Evolutionary conservation across 139 green algal species (phyloP).

Genomic region (Picochlorum sp.): DNA sequence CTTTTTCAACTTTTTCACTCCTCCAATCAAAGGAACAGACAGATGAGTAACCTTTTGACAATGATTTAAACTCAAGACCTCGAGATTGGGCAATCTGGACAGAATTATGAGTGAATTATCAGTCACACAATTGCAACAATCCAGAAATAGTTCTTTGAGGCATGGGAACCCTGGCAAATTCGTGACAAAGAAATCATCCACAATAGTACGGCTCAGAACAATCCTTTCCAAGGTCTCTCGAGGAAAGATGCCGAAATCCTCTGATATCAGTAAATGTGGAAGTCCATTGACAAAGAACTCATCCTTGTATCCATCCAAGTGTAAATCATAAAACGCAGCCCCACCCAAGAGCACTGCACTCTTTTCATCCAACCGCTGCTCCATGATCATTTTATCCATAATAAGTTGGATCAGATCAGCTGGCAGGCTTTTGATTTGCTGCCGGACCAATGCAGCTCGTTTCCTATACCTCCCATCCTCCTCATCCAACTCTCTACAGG

Average conservation of each 20-base stretch:
- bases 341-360: constrained; percentile 2
- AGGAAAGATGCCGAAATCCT: constrained; percentile 22
- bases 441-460: too few species aligned
- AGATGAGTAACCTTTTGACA: neutral
- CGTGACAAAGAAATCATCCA: constrained; percentile 9
- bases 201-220: constrained; percentile 10
- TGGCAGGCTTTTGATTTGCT: constrained; percentile 14
- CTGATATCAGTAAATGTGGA: neutral
- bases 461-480: too few species aligned
- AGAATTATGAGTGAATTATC: constrained; percentile 18
- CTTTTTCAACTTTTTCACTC: neutral
- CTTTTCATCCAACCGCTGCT: constrained; percentile 6
- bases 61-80: neutral
- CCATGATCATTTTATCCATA: constrained; percentile 17
- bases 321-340: constrained; percentile 21
- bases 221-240: constrained; percentile 5
- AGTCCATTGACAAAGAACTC: neutral
- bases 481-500: too few species aligned
- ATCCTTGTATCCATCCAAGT: constrained; percentile 10
- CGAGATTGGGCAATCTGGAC: neutral
- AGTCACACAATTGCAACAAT: constrained; percentile 24
- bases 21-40: neutral
- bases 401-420: constrained; percentile 32
- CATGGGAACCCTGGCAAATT: constrained; percentile 6
- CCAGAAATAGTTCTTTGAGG: constrained; percentile 21